A percentile compares a stretch with the other conserved stretches of the same genome.
phyloP scores from a whole-genome alignment of 257 asterid species.

The Scutellaria baicalensis region DNA sequence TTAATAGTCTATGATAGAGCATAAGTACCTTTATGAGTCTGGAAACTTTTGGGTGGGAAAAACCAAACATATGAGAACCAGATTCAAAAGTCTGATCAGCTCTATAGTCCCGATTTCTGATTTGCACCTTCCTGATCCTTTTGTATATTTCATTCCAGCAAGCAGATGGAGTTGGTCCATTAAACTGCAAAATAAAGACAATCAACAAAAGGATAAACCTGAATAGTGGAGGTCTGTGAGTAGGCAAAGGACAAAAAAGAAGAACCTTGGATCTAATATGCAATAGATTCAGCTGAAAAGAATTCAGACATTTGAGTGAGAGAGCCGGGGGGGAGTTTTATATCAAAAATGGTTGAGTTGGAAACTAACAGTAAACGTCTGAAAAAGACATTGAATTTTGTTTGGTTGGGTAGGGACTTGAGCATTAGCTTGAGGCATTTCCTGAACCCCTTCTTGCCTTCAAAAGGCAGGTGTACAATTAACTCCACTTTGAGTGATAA shows the following conservation, averaged over 20 bases:
- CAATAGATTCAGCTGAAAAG: background rate
- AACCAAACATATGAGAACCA: constrained; percentile 80
- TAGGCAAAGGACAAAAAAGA: background rate
- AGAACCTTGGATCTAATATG: background rate
- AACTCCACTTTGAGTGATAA: background rate
- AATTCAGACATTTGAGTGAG: background rate
- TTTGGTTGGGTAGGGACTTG: background rate
- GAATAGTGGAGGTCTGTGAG: background rate
- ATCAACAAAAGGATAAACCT: constrained; percentile 2
- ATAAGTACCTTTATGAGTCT: constrained; percentile 65
- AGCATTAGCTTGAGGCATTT: background rate
- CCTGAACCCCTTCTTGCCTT: background rate
- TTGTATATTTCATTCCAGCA: constrained; percentile 84
- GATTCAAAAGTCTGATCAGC: constrained; percentile 52
- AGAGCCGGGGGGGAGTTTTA: background rate
- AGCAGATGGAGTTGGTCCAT: constrained; percentile 74
- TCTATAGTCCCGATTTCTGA: constrained; percentile 33
- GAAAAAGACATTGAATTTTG: background rate
- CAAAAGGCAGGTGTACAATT: background rate
- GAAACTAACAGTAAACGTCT: background rate
- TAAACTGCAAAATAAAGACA: constrained; percentile 47
- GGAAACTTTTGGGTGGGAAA: constrained; percentile 69
- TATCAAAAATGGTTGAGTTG: background rate
- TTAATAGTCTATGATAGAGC: constrained; percentile 1
- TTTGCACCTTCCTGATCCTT: constrained; percentile 52